A percentile compares a stretch with the other conserved stretches of the same genome.
Evolutionary conservation across 139 green algal genomes (phyloP).

Genomic region (Chlorella sp.): DNA sequence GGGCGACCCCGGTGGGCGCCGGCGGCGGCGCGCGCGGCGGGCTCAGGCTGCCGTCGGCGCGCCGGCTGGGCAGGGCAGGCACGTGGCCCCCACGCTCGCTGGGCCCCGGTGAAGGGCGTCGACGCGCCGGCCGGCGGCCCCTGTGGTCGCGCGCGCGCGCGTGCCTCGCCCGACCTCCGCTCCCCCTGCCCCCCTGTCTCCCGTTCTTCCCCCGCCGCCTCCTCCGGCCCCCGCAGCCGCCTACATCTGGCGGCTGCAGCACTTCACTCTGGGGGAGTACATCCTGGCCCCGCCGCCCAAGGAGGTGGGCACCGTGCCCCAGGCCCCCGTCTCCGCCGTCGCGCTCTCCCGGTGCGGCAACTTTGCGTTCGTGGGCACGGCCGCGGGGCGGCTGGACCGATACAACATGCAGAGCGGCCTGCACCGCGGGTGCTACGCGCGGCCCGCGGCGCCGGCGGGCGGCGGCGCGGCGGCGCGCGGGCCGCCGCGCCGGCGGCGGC

Average conservation of each 20-base stretch:
- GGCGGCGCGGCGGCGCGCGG: background rate
- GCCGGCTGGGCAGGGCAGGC: too few species aligned
- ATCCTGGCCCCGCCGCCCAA: slow-evolving; percentile 57
- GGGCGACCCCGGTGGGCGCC: slow-evolving; percentile 68
- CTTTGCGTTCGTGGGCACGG: slow-evolving; percentile 90
- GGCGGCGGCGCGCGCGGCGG: too few species aligned
- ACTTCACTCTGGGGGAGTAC: slow-evolving; percentile 75
- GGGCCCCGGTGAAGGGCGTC: too few species aligned
- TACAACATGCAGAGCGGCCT: slow-evolving; percentile 97
- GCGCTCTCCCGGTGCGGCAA: slow-evolving; percentile 91
- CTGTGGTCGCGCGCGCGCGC: too few species aligned
- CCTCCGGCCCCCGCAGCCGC: too few species aligned
- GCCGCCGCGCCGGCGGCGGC: background rate
- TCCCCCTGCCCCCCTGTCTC: too few species aligned
- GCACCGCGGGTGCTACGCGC: slow-evolving; percentile 73
- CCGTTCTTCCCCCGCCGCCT: too few species aligned
- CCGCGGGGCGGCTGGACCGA: slow-evolving; percentile 78
- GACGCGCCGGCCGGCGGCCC: too few species aligned
- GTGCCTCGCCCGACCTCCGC: too few species aligned
- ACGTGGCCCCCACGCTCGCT: too few species aligned
- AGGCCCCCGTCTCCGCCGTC: slow-evolving; percentile 65
- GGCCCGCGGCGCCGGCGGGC: background rate
- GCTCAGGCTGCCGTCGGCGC: too few species aligned
- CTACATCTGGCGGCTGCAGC: slow-evolving; percentile 91
- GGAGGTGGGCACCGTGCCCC: slow-evolving; percentile 5